Evolutionary conservation across 2,329 filamentous ascomycete species (phyloP).

Genomic region (Chaetomiaceae sp.): DNA sequence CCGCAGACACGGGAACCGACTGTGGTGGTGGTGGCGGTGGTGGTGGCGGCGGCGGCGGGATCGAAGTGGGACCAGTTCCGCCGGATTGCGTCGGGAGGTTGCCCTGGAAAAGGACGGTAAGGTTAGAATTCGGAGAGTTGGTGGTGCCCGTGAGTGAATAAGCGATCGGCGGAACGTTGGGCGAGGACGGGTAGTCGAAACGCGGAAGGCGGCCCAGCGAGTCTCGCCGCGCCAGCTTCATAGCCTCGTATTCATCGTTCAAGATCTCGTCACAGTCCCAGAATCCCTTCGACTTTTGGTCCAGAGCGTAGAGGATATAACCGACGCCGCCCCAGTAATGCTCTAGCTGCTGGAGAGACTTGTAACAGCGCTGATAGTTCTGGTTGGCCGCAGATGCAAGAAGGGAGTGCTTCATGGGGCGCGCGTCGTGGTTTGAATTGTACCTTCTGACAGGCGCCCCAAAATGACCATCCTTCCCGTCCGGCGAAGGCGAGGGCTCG

Average conservation of each 20-base stretch:
- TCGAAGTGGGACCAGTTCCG: conserved; percentile 2
- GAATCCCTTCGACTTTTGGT: conserved; percentile 82
- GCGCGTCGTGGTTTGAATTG: conserved; percentile 7
- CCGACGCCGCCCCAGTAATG: conserved; percentile 80
- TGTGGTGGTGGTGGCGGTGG: conserved; percentile 6
- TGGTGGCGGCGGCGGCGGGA: conserved; percentile 10
- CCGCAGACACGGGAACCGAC: conserved; percentile 32
- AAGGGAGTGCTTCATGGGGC: conserved; percentile 61
- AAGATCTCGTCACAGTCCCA: conserved; percentile 67
- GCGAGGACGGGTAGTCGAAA: conserved; percentile 42
- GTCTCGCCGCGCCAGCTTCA: conserved; percentile 45
- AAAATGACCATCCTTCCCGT: conserved; percentile 23
- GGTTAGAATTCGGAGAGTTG: conserved; percentile 75
- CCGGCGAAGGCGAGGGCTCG: conserved; percentile 44
- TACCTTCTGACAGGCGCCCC: conserved; percentile 15
- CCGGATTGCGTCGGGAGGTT: conserved; percentile 21
- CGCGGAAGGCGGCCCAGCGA: conserved; percentile 41
- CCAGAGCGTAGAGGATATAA: conserved; percentile 79
- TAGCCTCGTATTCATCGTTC: conserved; percentile 70
- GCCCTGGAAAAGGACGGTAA: conserved; percentile 73
- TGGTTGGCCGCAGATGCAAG: conserved; percentile 76
- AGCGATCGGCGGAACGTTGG: conserved; percentile 56
- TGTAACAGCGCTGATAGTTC: conserved; percentile 83
- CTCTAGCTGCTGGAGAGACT: conserved; percentile 73
- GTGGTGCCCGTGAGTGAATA: conserved; percentile 86